phyloP scores from a whole-genome alignment of 2,329 filamentous ascomycete genomes.

The Dactylellina drechsleri region DNA sequence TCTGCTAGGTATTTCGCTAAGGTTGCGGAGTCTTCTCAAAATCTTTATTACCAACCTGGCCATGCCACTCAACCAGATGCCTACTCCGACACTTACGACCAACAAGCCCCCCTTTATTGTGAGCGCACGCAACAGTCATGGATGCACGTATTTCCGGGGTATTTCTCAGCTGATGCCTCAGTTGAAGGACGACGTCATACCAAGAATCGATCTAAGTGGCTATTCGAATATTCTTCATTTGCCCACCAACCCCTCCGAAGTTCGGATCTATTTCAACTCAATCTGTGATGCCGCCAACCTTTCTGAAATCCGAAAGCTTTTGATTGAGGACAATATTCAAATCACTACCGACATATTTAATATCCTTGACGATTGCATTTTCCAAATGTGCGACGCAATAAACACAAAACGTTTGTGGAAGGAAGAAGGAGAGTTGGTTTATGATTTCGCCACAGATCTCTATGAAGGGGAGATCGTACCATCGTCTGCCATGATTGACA shows the following conservation, averaged over 20 bases:
- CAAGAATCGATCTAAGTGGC: constrained; percentile 23
- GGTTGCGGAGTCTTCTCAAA: no score
- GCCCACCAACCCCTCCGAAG: constrained; percentile 12
- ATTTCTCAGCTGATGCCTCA: constrained; percentile 1
- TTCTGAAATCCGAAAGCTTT: neutral
- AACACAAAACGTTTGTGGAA: constrained; percentile 11
- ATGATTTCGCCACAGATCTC: neutral
- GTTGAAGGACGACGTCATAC: constrained; percentile 20
- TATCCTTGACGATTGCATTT: constrained; percentile 32
- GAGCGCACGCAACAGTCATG: neutral
- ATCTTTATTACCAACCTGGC: no score
- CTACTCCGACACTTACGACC: no score
- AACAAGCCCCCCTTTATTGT: neutral
- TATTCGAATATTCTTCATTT: constrained; percentile 23
- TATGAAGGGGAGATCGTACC: neutral
- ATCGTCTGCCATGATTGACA: neutral
- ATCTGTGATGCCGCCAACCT: constrained; percentile 23
- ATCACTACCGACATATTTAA: neutral
- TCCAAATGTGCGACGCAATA: constrained; percentile 40
- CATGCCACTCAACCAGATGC: no score
- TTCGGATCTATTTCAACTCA: constrained; percentile 36
- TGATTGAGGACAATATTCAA: constrained; percentile 20
- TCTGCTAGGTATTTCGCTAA: neutral
- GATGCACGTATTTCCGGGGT: neutral
- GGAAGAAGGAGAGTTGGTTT: constrained; percentile 5